Evolutionary conservation across 148 eudicot genomes (phyloP), one percentile per base, ranked within the genome.

Genomic region (Camellia granthamiana): DNA sequence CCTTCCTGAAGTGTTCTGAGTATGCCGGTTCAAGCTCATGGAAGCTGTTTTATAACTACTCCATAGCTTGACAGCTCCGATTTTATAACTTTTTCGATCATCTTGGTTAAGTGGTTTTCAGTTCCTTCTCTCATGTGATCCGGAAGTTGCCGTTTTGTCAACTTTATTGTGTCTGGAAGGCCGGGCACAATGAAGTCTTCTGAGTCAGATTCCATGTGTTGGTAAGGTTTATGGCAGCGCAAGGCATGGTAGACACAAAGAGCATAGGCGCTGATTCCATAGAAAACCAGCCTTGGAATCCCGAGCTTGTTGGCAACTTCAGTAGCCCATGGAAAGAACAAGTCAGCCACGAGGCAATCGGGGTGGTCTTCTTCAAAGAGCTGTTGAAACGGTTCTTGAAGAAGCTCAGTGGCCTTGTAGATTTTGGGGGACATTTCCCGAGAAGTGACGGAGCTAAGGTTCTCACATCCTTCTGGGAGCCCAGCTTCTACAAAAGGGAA

Each of bases 11-110:
- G 19, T 61, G n/a, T 8, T 76, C 79, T 19, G 70, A 76, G 63
- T 76, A 76, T 42, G 79, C 69, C 12, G 79, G 69, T 76, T 76
- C 79, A 41, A 62, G 43, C 79, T 76, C 79, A 6, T 44, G 69
- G 69, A 76, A 76, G 79, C 79, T 76, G 56, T 76, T 76, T 76
- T 46, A 76, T 18, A 10, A 61, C 18, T 14, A 46, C 79, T 47
- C 78, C 78, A 61, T 76, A 76, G 54, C 52, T 43, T 61, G 8
- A 16, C 30, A 16, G 1, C 52, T 76, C 79, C 7, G 79, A 23
- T 61, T 62, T 23, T 43, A 41, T 43, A 44, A 23, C 8, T 43
- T 46, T 61, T 61, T 61, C 8, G 6, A 76, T 14, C 3, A 30
- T 1, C 23, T 76, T 19, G 11, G 18, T 46, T 19, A 19, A 1